Conservation (phyloP, 2,329 filamentous ascomycete species). For the Didymellaceae sp. region DNA sequence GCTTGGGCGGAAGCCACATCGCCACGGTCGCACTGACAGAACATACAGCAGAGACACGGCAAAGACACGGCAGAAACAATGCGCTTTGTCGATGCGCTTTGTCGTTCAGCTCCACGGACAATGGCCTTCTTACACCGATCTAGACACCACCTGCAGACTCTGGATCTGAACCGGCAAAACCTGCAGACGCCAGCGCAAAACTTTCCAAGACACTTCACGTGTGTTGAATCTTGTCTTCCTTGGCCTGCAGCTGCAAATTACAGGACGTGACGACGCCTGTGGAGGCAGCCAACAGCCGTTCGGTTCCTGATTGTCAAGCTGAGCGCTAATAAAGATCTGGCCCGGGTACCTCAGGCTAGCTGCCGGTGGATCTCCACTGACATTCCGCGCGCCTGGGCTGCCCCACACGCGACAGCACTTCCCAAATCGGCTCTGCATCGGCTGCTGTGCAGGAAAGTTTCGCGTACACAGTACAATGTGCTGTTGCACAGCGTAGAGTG, state of each 20-base stretch:
- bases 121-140: constrained; percentile 7
- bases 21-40: constrained; percentile 15
- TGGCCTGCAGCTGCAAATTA: constrained; percentile 19
- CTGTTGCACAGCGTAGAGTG: constrained; percentile 12
- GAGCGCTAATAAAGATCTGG: constrained; percentile 9
- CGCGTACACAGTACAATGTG: constrained; percentile 3
- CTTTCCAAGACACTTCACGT: constrained; percentile 1
- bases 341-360: constrained; percentile 5
- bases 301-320: constrained; percentile 4
- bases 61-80: constrained; percentile 10
- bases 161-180: constrained; percentile 10
- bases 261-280: constrained; percentile 20
- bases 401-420: constrained; percentile 12
- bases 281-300: constrained; percentile 17
- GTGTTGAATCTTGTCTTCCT: constrained; percentile 13
- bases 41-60: constrained; percentile 4
- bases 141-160: constrained; percentile 4
- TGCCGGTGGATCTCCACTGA: constrained; percentile 15
- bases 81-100: constrained; percentile 12
- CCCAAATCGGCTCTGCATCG: constrained; percentile 14
- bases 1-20: constrained; percentile 2
- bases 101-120: constrained; percentile 6
- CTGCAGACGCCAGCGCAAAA: constrained; percentile 14
- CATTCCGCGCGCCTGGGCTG: constrained; percentile 11
- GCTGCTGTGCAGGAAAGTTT: constrained; percentile 7